A percentile compares a stretch with the other conserved stretches of the same genome.
These are phyloP conservation scores for Macrophomina tecta DNA, from an alignment of 2,329 filamentous ascomycete species.

Conservation along the genomic window DNA sequence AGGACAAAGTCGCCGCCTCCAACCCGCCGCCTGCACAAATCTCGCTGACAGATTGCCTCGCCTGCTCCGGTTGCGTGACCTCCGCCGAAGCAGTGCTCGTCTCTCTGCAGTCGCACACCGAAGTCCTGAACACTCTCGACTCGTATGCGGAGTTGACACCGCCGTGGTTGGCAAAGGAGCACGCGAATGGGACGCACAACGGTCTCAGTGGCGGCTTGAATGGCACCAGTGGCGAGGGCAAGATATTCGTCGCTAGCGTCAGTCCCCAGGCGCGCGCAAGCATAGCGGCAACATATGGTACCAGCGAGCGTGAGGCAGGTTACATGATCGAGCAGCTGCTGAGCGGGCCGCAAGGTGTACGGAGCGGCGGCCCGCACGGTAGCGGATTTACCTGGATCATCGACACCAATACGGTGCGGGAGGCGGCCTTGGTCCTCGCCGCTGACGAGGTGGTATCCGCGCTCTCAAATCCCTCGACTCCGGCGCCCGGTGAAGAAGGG, in stretches of 20 bases:
- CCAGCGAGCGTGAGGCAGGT: constrained; percentile 75
- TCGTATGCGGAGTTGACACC: constrained; percentile 55
- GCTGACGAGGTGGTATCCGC: constrained; percentile 54
- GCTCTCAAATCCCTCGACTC: constrained; percentile 37
- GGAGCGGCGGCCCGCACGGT: constrained; percentile 70
- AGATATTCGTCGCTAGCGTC: constrained; percentile 88
- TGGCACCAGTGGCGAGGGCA: constrained; percentile 56
- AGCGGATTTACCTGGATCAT: constrained; percentile 88
- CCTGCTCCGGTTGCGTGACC: constrained; percentile 96
- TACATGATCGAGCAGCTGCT: constrained; percentile 84
- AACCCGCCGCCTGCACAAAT: constrained; percentile 81
- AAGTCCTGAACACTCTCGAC: constrained; percentile 85
- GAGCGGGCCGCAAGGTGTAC: constrained; percentile 71
- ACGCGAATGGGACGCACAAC: constrained; percentile 36
- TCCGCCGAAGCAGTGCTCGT: constrained; percentile 97
- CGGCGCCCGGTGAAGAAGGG: constrained; percentile 39
- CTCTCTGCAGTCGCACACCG: constrained; percentile 88
- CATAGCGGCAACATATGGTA: constrained; percentile 80
- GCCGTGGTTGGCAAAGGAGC: constrained; percentile 39
- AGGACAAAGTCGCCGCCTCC: constrained; percentile 70
- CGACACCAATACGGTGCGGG: constrained; percentile 84
- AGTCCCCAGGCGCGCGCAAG: constrained; percentile 91
- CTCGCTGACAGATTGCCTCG: constrained; percentile 94
- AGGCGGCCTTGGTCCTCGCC: constrained; percentile 75
- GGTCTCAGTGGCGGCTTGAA: constrained; percentile 29